Evolutionary conservation across 2,329 filamentous ascomycete species (phyloP).

Genomic region (Geosmithia putterillii): DNA sequence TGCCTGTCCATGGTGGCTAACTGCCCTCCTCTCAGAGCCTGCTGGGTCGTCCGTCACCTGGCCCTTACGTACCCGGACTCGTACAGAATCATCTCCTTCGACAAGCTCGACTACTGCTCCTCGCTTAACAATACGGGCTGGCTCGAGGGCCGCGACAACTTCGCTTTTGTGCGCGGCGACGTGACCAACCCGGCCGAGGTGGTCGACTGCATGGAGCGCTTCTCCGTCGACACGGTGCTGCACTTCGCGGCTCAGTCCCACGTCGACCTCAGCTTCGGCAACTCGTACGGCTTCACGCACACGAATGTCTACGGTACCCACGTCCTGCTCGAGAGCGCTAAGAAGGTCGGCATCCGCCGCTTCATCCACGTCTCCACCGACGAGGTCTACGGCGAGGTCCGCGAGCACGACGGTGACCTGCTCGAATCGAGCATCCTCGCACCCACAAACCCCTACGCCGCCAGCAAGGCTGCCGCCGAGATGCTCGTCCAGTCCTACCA

Average conservation of each 20-base stretch:
- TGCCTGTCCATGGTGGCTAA: background rate
- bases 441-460: constrained; percentile 73
- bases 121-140: constrained; percentile 67
- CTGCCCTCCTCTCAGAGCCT: constrained; percentile 41
- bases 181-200: constrained; percentile 62
- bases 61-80: constrained; percentile 58
- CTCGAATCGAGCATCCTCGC: constrained; percentile 62
- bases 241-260: constrained; percentile 82
- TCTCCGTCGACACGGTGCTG: constrained; percentile 68
- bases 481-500: constrained; percentile 82
- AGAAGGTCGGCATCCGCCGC: constrained; percentile 55
- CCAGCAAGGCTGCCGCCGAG: constrained; percentile 70
- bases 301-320: constrained; percentile 81
- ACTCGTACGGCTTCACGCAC: constrained; percentile 70
- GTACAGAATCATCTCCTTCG: constrained; percentile 73
- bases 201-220: constrained; percentile 54
- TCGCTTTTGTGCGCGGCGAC: constrained; percentile 69
- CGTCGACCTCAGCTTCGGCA: constrained; percentile 71
- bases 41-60: constrained; percentile 72
- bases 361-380: constrained; percentile 80
- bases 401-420: constrained; percentile 57
- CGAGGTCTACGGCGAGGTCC: constrained; percentile 75
- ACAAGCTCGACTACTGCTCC: constrained; percentile 75
- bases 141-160: constrained; percentile 57
- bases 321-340: constrained; percentile 65